Evolutionary conservation across 2,329 filamentous ascomycete genomes (phyloP).

Genomic region (Aspergillus texensis): DNA sequence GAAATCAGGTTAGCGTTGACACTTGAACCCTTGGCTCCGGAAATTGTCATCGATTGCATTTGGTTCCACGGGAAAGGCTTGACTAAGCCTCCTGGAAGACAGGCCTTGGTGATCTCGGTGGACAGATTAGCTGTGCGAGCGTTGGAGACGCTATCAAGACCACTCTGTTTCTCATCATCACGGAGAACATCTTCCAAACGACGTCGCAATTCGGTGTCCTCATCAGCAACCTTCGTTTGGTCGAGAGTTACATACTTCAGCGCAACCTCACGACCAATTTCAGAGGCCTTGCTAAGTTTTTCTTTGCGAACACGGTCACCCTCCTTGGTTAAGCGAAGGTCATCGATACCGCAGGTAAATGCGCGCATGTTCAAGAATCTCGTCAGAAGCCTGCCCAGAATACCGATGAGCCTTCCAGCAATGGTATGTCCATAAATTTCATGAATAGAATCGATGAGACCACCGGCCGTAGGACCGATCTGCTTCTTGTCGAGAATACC

Average conservation of each 20-base stretch:
- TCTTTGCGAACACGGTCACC: slow-evolving; percentile 74
- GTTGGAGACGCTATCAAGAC: slow-evolving; percentile 87
- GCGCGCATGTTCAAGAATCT: slow-evolving; percentile 90
- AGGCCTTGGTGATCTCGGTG: slow-evolving; percentile 73
- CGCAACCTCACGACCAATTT: slow-evolving; percentile 76
- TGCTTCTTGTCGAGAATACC: slow-evolving; percentile 97
- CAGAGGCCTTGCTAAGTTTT: slow-evolving; percentile 67
- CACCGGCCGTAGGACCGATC: slow-evolving; percentile 82
- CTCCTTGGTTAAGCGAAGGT: slow-evolving; percentile 78
- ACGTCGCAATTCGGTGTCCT: slow-evolving; percentile 71
- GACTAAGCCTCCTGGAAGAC: slow-evolving; percentile 78
- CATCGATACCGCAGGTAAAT: slow-evolving; percentile 97
- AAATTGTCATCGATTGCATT: slow-evolving; percentile 98
- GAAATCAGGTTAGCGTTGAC: slow-evolving; percentile 98
- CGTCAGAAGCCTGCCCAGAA: slow-evolving; percentile 85
- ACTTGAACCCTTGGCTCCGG: slow-evolving; percentile 87
- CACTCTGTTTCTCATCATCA: slow-evolving; percentile 87
- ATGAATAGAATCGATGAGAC: slow-evolving; percentile 88
- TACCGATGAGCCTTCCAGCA: slow-evolving; percentile 85
- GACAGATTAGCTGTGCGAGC: slow-evolving; percentile 70
- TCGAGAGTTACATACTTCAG: slow-evolving; percentile 85
- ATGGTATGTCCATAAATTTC: slow-evolving; percentile 87
- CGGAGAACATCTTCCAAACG: slow-evolving; percentile 87
- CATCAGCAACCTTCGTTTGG: slow-evolving; percentile 61
- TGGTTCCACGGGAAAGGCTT: slow-evolving; percentile 96